phyloP scores from a whole-genome alignment of 345 rosid genomes.

The Erucastrum elatum region DNA sequence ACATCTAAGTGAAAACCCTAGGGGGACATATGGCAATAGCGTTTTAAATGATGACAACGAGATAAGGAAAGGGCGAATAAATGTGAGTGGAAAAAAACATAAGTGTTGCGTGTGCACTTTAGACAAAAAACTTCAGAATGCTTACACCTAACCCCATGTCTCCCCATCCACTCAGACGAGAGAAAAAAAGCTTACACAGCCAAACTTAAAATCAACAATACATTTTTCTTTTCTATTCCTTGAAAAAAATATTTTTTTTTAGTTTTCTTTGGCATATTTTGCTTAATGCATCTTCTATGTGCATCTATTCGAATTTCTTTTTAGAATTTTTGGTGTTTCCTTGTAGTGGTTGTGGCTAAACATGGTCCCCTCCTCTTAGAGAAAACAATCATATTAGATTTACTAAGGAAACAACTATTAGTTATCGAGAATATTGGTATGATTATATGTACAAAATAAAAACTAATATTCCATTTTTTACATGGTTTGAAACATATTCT shows the following conservation, averaged over 20 bases:
- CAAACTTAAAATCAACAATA: conserved; percentile 19
- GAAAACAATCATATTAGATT: conserved; percentile 29
- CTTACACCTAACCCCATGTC: conserved; percentile 21
- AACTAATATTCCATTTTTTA: too few species aligned
- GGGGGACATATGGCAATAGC: conserved; percentile 34
- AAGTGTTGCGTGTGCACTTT: conserved; percentile 39
- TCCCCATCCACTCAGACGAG: conserved; percentile 19
- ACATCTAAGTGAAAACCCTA: conserved; percentile 33
- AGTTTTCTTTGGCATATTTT: conserved; percentile 24
- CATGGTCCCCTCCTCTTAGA: conserved; percentile 31
- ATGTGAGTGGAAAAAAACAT: conserved; percentile 30
- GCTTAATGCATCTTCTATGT: conserved; percentile 23
- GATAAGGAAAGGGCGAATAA: conserved; percentile 10
- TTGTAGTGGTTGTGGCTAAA: conserved; percentile 29
- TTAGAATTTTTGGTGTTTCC: conserved; percentile 17
- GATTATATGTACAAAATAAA: too few species aligned
- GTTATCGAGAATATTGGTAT: too few species aligned
- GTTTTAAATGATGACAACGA: not conserved
- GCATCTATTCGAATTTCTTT: conserved; percentile 28
- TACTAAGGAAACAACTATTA: too few species aligned
- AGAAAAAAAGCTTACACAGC: conserved; percentile 26
- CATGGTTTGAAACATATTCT: not conserved
- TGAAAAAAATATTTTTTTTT: not conserved
- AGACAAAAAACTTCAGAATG: conserved; percentile 22
- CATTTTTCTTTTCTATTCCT: not conserved